These are phyloP conservation scores for Thraustotheca clavata DNA, from an alignment of 352 stramenopile genomes.

Conservation along the genomic window DNA sequence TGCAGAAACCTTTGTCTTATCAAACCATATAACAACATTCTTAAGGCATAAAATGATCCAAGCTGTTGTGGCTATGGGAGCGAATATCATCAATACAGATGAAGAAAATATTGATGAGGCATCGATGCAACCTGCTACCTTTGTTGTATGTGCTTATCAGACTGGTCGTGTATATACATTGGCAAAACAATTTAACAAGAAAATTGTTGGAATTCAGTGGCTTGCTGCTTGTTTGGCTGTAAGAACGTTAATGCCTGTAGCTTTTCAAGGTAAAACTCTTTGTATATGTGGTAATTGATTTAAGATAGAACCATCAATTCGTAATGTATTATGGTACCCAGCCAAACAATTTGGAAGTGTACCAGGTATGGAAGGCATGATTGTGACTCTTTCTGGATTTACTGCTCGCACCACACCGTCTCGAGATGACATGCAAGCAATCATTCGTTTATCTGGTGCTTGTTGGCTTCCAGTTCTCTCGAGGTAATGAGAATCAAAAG, in stretches of 20 bases:
- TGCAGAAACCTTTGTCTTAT: slow-evolving; percentile 57
- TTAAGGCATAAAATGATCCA: slow-evolving; percentile 65
- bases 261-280: neutral
- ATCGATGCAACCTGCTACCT: slow-evolving; percentile 67
- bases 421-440: slow-evolving; percentile 75
- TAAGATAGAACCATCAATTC: neutral
- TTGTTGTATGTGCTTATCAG: slow-evolving; percentile 74
- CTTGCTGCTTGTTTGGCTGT: slow-evolving; percentile 38
- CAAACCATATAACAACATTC: slow-evolving; percentile 58
- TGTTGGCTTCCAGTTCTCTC: slow-evolving; percentile 79
- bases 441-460: slow-evolving; percentile 71
- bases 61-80: slow-evolving; percentile 61
- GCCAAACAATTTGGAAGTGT: slow-evolving; percentile 42
- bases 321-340: neutral
- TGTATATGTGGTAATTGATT: neutral
- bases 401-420: slow-evolving; percentile 62
- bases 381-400: slow-evolving; percentile 79
- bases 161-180: slow-evolving; percentile 76
- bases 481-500: slow-evolving; percentile 21
- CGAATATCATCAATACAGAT: slow-evolving; percentile 59
- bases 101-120: slow-evolving; percentile 72
- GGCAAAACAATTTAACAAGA: slow-evolving; percentile 55
- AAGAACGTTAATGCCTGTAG: slow-evolving; percentile 9
- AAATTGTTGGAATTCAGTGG: slow-evolving; percentile 74
- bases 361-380: slow-evolving; percentile 62